Percentiles rank a stretch among this genome's conserved stretches.
phyloP scores from a whole-genome alignment of 1,284 basidiomycete species.

The Puccinia sorghi region DNA sequence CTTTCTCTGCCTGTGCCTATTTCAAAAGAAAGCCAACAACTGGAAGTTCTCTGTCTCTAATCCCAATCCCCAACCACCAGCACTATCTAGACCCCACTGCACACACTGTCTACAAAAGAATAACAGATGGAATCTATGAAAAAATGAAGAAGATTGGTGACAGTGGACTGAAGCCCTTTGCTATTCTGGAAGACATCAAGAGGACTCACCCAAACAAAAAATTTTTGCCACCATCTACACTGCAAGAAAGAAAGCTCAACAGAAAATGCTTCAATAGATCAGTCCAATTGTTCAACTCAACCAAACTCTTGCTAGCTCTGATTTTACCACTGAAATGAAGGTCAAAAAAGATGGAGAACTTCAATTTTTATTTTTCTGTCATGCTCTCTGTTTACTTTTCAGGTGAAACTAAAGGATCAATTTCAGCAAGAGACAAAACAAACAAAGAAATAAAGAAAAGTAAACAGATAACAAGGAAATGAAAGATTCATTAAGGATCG shows the following conservation, averaged over 20 bases:
- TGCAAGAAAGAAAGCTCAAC: background rate
- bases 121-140: background rate
- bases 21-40: background rate
- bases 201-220: background rate
- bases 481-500: no score
- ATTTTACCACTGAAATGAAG: background rate
- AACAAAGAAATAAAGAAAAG: no score
- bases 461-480: no score
- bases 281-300: slow-evolving; percentile 11
- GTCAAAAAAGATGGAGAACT: background rate
- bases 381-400: no score
- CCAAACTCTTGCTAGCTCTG: background rate
- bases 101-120: background rate
- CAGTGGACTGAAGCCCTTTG: background rate
- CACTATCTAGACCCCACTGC: background rate
- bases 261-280: background rate
- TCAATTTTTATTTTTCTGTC: background rate
- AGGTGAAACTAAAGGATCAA: no score
- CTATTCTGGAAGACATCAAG: background rate
- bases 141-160: background rate
- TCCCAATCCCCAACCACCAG: background rate
- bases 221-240: slow-evolving; percentile 4
- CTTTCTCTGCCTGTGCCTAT: background rate
- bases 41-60: background rate
- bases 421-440: no score